Evolutionary conservation across 371 early-diverging fungal species (phyloP), one percentile per base, ranked within the genome.

Genomic region (Zychaea mexicana): DNA sequence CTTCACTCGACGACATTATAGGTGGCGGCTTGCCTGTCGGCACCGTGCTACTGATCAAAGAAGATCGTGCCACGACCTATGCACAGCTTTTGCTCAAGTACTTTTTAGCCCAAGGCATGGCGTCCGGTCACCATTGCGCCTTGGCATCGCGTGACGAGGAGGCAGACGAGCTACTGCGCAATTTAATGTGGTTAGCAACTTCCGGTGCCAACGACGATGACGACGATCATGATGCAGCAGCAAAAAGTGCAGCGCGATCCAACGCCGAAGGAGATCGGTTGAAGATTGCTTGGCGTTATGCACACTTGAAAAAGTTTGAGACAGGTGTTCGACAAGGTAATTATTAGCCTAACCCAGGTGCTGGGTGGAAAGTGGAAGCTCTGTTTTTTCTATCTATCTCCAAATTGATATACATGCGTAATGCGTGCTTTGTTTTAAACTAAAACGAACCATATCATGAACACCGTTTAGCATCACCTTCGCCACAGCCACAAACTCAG

Each of bases 251-350:
- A 56, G 66, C 62, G 58, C 77, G 52, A 49, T 58, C 72, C 28
- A 72, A 74, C 38, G 59, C 65, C 13, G 81, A 82, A 12, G 77
- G 79, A 30, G 92, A 94, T 63, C 77, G 82, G 2, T 85, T 97
- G 86, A 89, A 85, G 65, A 97, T 97, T 61, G 98, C 97, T 0
- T 96, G 97, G 97, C 73, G 97, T 61, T 97, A 97, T 79, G 87
- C 95, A 62, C 85, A 87, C 59, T 66, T 92, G 68, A 91, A 90
- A 58, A 84, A 85, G 62, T 83, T 92, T 67, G 86, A 82, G 60
- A 76, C 83, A 26, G 68, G 71, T 27, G 75, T 83, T 3, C 70
- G 70, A 31, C 64, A 66, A 68, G 70, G 82, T 75, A 75, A 69
- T 22, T n/a, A n/a, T n/a, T n/a, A n/a, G n/a, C n/a, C n/a, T n/a